Base-by-base conservation (phyloP, 495 filamentous ascomycete genomes). In the Aspergillus bertholletiae region DNA sequence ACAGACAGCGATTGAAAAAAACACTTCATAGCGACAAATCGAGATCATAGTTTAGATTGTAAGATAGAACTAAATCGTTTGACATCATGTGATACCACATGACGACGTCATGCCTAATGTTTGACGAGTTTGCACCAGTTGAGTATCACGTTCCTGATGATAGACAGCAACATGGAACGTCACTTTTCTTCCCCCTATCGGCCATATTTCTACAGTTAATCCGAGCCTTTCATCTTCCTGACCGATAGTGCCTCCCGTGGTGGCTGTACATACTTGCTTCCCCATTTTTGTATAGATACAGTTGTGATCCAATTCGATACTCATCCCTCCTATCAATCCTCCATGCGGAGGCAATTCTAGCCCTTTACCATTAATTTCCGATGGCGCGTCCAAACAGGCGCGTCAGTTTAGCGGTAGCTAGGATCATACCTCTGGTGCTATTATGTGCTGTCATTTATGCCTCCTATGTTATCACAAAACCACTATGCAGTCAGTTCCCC, bases 391-490 rank as follows among this genome's bases (percentile, higher is more conserved):
- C 76, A 54, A 68, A 75, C 35, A 77, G 72, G 60, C 70, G 75
- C 52, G 68, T 70, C 40, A 85, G 82, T 65, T 54, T 78, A 40
- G 79, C 71, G 59, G 72, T 76, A 34, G 81, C 84, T 23, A 69
- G 78, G 45, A 55, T 81, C 41, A 81, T 89, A 41, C 87, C 87
- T 41, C 53, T 79, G 26, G 59, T 88, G 27, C 70, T 89, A 18
- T 60, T 81, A 17, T 81, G 80, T 26, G 69, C 80, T 27, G 72
- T 85, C 52, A 76, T 76, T 7, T 90, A 88, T 67, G 82, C 79
- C 13, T 80, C 75, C 21, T 90, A 83, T 68, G 83, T 80, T 30
- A 51, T 87, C 48, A 82, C 85, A 17, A 82, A 71, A 53, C 72
- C 74, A 30, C 58, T 88, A 60, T 82, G 79, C 68, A 76, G 83